phyloP scores from a whole-genome alignment of 352 stramenopile genomes.

The Discostella stelligera region DNA sequence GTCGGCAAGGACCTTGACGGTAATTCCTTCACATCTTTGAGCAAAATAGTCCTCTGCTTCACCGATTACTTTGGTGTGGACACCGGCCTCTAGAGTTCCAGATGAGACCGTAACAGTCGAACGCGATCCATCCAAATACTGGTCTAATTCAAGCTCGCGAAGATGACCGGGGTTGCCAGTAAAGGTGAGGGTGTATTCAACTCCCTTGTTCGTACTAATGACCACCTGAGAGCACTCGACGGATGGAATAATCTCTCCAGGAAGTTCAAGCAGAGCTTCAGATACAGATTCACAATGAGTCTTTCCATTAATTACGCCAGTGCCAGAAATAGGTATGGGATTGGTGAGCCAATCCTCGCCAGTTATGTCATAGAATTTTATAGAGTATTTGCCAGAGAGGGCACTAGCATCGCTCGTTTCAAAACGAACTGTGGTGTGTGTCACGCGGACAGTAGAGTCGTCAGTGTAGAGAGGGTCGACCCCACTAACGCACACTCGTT shows the following conservation, averaged over 20 bases:
- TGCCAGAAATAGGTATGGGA: conserved; percentile 41
- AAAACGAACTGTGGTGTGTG: conserved; percentile 55
- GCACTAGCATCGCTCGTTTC: conserved; percentile 35
- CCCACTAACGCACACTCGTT: conserved; percentile 78
- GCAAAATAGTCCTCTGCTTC: conserved; percentile 76
- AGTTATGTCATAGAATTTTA: conserved; percentile 61
- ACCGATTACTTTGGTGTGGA: conserved; percentile 58
- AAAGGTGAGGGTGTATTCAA: conserved; percentile 74
- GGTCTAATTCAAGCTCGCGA: conserved; percentile 67
- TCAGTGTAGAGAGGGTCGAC: conserved; percentile 72
- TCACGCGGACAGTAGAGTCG: conserved; percentile 55
- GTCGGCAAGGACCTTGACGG: conserved; percentile 60
- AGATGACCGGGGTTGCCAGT: conserved; percentile 68
- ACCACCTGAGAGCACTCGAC: conserved; percentile 50
- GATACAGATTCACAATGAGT: conserved; percentile 48
- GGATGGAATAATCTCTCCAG: conserved; percentile 60
- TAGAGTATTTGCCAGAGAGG: conserved; percentile 50
- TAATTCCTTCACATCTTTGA: conserved; percentile 67
- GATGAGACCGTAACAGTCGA: conserved; percentile 54
- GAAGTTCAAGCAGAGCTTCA: conserved; percentile 65
- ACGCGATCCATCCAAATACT: conserved; percentile 68
- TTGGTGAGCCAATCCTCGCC: conserved; percentile 59
- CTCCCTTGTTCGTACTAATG: conserved; percentile 35
- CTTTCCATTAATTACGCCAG: conserved; percentile 29
- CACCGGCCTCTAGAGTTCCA: conserved; percentile 37